These are phyloP conservation scores for Candida peoriensis DNA, from an alignment of 805 yeast genomes.

Conservation along the genomic window DNA sequence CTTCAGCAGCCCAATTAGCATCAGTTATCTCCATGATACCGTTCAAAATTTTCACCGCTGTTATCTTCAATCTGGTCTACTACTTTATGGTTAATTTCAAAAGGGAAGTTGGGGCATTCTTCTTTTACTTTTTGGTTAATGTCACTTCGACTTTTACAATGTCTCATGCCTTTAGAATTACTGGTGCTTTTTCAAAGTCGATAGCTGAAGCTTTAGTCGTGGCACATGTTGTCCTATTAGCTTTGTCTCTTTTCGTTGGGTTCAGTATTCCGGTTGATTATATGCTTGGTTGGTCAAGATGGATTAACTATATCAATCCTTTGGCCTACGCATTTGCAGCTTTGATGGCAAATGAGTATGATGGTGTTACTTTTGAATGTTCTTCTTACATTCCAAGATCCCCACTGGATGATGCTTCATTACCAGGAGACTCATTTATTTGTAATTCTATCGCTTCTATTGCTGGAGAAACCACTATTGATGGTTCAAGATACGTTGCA, in stretches of 20 bases:
- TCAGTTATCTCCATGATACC: conserved; percentile 58
- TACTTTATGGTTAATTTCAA: conserved; percentile 54
- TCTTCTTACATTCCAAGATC: conserved; percentile 40
- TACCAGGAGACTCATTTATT: conserved; percentile 29
- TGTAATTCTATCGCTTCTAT: conserved; percentile 54
- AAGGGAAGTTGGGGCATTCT: conserved; percentile 46
- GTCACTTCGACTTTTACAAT: conserved; percentile 39
- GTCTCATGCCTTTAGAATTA: conserved; percentile 47
- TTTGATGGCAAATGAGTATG: conserved; percentile 48
- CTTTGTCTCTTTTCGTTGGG: conserved; percentile 45
- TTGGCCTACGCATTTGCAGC: conserved; percentile 52
- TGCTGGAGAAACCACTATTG: conserved; percentile 43
- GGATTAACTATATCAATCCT: conserved; percentile 55
- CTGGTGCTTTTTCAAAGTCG: conserved; percentile 41
- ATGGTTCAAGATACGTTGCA: conserved; percentile 45
- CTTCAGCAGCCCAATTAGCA: conserved; percentile 67
- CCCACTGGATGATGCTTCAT: conserved; percentile 13
- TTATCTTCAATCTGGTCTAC: conserved; percentile 40
- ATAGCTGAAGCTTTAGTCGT: conserved; percentile 51
- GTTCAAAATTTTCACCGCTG: conserved; percentile 41
- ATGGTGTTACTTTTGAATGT: conserved; percentile 38
- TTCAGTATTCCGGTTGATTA: conserved; percentile 48
- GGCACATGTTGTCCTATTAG: conserved; percentile 40
- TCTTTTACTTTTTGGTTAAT: conserved; percentile 40
- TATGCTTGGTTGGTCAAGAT: conserved; percentile 58